Base-by-base conservation (phyloP, 352 stramenopile species). In the Aphanomyces euteiches region DNA sequence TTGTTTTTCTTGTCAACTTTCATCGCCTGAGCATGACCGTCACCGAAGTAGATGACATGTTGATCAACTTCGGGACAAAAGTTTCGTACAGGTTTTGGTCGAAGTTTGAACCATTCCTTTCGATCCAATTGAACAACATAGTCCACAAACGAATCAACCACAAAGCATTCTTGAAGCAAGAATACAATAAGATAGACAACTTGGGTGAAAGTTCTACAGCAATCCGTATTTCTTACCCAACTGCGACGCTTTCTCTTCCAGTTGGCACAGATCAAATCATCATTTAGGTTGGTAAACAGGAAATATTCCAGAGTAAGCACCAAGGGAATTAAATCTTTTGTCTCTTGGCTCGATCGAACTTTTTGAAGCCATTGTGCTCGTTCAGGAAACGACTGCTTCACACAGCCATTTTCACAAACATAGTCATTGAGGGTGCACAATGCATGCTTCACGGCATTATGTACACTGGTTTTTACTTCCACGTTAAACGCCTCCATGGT, bases 91-190 rank as follows among this genome's bases (percentile, higher is more conserved):
- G 92, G 83, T 53, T 94, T 92, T 4, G 77, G 69, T 21, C 84
- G 83, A 38, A 94, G 72, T 70, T 92, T 89, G 40, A 94, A 65
- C 82, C 84, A 94, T 40, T 94, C 84, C 13, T 84, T 88, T 21
- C 84, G 75, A 64, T 92, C 81, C 12, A 94, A 75, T 17, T 79
- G 76, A 5, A 85, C 78, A 38, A 87, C 83, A 15, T 90, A 73
- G 73, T 94, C 87, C 78, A 90, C 82, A 60, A 92, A 92, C 17
- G 83, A 83, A 67, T 92, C 84, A 19, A 90, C 78, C 58, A 91
- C 84, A 60, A 93, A 80, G 56, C 88, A 90, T 72, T 93, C 83
- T 54, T 88, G 82, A 12, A 93, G 73, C 37, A 92, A 78, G 89
- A 73, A 66, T 90, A 79, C 40, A 93, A 71, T 41, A 93, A 60